Evolutionary conservation across 179 eudicot genomes (phyloP).

Genomic region (Silene coronaria): DNA sequence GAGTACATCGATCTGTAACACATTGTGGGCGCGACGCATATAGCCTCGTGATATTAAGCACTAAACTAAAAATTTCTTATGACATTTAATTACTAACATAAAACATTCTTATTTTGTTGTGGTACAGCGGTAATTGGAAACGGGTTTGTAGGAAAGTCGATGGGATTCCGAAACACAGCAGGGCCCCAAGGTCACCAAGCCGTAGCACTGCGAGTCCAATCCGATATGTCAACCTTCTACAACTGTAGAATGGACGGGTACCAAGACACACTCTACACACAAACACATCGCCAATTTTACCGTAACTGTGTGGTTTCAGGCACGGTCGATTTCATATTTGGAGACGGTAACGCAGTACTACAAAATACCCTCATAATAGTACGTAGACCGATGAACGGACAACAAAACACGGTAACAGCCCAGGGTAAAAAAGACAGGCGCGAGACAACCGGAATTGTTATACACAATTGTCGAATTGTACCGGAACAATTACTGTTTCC

Average conservation of each 20-base stretch:
- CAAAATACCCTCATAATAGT: slow-evolving; percentile 51
- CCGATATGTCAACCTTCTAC: slow-evolving; percentile 54
- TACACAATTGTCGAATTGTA: slow-evolving; percentile 61
- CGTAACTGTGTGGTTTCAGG: slow-evolving; percentile 69
- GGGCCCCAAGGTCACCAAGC: slow-evolving; percentile 77
- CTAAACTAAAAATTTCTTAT: too few species aligned
- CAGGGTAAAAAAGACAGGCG: slow-evolving; percentile 42
- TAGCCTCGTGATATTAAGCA: too few species aligned
- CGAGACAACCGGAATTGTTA: slow-evolving; percentile 48
- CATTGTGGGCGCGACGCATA: too few species aligned
- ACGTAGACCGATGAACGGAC: slow-evolving; percentile 39
- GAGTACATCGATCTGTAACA: too few species aligned
- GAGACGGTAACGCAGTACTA: slow-evolving; percentile 37
- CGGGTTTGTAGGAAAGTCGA: slow-evolving; percentile 53
- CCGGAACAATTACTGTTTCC: slow-evolving; percentile 42
- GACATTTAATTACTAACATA: too few species aligned
- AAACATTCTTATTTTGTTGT: background rate
- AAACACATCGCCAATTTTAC: slow-evolving; percentile 53
- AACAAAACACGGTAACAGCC: slow-evolving; percentile 59
- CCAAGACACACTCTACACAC: slow-evolving; percentile 66
- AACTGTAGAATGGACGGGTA: slow-evolving; percentile 63
- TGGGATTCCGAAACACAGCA: slow-evolving; percentile 69
- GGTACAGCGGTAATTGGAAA: slow-evolving; percentile 47
- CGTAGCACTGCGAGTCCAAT: slow-evolving; percentile 58
- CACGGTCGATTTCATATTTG: slow-evolving; percentile 68